Evolutionary conservation across 306 rosid species (phyloP).

Genomic region (Rubus parviflorus): DNA sequence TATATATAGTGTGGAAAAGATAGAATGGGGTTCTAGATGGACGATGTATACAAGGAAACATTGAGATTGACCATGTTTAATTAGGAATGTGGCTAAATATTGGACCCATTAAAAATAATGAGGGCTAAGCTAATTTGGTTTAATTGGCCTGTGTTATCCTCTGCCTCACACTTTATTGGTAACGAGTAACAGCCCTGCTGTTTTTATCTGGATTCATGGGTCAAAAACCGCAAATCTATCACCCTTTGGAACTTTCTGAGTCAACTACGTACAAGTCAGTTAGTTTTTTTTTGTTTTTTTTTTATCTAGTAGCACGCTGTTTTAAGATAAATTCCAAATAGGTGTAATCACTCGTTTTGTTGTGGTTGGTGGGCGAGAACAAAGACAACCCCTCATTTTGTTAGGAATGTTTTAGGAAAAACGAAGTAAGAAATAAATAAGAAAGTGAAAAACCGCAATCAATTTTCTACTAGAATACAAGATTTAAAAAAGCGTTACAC

Average conservation of each 20-base stretch:
- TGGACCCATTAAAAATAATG: not conserved
- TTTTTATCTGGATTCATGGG: conserved; percentile 25
- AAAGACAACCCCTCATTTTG: no score
- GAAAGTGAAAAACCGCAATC: no score
- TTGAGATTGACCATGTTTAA: not conserved
- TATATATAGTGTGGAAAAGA: not conserved
- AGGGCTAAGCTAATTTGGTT: conserved; percentile 5
- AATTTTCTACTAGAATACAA: no score
- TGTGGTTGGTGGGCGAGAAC: no score
- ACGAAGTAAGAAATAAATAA: no score
- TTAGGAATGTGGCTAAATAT: not conserved
- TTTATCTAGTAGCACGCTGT: not conserved
- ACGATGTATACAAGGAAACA: conserved; percentile 6
- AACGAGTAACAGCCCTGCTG: conserved; percentile 1
- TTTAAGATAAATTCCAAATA: not conserved
- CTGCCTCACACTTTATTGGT: conserved; percentile 16
- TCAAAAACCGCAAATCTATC: not conserved
- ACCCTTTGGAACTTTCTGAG: not conserved
- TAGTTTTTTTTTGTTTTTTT: not conserved
- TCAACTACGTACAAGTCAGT: not conserved
- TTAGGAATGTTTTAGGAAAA: no score
- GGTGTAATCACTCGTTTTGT: not conserved
- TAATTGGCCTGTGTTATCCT: conserved; percentile 8
- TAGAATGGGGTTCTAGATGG: not conserved
- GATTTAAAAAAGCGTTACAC: no score